Evolutionary conservation across 164 flowering plant genomes (phyloP).

Genomic region (Aristolochia fimbriata): DNA sequence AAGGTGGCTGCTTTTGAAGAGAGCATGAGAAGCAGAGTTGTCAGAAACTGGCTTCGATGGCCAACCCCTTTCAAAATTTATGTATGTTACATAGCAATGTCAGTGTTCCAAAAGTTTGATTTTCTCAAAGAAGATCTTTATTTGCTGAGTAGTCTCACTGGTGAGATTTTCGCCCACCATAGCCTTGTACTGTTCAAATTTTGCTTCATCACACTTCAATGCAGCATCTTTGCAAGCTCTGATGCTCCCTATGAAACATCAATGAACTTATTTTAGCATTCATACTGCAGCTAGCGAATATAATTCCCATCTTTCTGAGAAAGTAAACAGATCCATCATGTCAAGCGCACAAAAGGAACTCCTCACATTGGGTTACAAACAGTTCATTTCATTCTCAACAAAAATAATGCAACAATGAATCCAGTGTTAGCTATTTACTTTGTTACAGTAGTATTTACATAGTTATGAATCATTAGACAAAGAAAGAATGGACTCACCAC

Average conservation of each 20-base stretch:
- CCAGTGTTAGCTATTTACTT: too few relatives aligned
- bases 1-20: too few relatives aligned
- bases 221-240: constrained; percentile 63
- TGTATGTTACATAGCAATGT: not conserved
- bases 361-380: too few relatives aligned
- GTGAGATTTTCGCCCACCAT: constrained; percentile 27
- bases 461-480: not conserved
- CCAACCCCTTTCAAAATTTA: too few relatives aligned
- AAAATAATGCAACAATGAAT: not conserved
- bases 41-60: too few relatives aligned
- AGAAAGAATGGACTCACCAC: constrained; percentile 47
- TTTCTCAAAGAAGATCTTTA: constrained; percentile 52
- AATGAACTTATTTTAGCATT: not conserved
- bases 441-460: too few relatives aligned
- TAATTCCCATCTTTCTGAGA: too few relatives aligned
- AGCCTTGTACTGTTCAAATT: constrained; percentile 59
- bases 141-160: constrained; percentile 25
- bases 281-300: too few relatives aligned
- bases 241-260: constrained; percentile 37
- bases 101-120: constrained; percentile 51
- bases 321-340: too few relatives aligned
- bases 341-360: too few relatives aligned
- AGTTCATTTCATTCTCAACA: too few relatives aligned
- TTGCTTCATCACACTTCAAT: constrained; percentile 58
- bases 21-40: too few relatives aligned